Evolutionary conservation across 1,284 basidiomycete genomes (phyloP).

Genomic region (Cutaneotrichosporon spelunceum): DNA sequence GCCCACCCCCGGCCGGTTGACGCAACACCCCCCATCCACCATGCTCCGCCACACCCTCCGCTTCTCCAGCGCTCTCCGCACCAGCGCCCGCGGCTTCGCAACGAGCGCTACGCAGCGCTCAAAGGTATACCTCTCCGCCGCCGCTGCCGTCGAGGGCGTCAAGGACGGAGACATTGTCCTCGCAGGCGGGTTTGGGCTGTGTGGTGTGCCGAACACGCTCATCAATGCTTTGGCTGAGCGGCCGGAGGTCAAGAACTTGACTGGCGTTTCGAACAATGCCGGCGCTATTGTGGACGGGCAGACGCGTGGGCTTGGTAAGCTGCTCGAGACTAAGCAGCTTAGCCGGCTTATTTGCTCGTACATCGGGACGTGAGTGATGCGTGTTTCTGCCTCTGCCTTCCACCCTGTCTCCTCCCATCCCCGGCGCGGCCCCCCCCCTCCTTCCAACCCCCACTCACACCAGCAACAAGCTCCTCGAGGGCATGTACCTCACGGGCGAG

Average conservation of each 20-base stretch:
- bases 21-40: not conserved
- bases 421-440: too few relatives aligned
- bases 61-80: not conserved
- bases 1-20: not conserved
- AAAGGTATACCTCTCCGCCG: constrained; percentile 74
- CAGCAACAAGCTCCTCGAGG: constrained; percentile 53
- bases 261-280: constrained; percentile 86
- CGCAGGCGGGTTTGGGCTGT: constrained; percentile 61
- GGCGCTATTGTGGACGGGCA: constrained; percentile 52
- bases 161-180: constrained; percentile 74
- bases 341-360: constrained; percentile 82
- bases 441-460: constrained; percentile 4
- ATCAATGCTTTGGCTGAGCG: constrained; percentile 71
- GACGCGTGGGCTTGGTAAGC: constrained; percentile 57
- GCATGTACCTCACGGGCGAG: constrained; percentile 74
- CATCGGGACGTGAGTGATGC: constrained; percentile 62
- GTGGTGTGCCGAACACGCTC: constrained; percentile 65
- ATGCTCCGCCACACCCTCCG: constrained; percentile 8
- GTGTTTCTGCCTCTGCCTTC: too few relatives aligned
- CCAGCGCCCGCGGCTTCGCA: constrained; percentile 20
- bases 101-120: constrained; percentile 10
- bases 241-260: constrained; percentile 67
- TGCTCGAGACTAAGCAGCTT: constrained; percentile 69
- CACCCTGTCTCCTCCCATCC: too few relatives aligned
- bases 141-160: constrained; percentile 76